phyloP scores from a whole-genome alignment of 176 grass and related monocot species.

The Leersia perrieri region DNA sequence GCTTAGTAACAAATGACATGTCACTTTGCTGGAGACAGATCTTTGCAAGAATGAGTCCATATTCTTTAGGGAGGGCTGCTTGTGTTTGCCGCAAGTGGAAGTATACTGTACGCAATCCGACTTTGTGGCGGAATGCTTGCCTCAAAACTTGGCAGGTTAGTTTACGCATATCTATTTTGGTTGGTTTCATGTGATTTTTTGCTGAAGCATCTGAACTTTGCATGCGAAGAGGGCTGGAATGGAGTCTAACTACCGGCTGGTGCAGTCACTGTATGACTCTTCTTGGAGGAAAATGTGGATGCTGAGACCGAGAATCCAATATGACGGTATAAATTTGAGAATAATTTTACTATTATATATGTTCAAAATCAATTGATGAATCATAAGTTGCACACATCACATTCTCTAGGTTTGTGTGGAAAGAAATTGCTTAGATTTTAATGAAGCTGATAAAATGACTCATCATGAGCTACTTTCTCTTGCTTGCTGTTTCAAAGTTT shows the following conservation, averaged over 20 bases:
- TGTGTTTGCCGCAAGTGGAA: slow-evolving; percentile 92
- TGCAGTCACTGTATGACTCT: slow-evolving; percentile 60
- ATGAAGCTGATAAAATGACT: neutral
- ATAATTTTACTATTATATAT: slow-evolving; percentile 17
- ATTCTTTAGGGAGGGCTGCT: slow-evolving; percentile 82
- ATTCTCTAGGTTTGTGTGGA: neutral
- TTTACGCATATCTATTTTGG: slow-evolving; percentile 8
- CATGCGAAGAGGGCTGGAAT: slow-evolving; percentile 58
- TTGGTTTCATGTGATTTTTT: slow-evolving; percentile 15
- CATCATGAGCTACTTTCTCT: neutral
- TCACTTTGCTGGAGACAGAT: slow-evolving; percentile 47
- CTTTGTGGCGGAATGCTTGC: slow-evolving; percentile 69
- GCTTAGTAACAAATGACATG: neutral
- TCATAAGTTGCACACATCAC: neutral
- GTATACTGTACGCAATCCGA: slow-evolving; percentile 83
- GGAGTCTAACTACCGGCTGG: slow-evolving; percentile 72
- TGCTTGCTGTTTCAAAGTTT: neutral
- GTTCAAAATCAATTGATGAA: neutral
- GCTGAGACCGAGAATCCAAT: slow-evolving; percentile 73
- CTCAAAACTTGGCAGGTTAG: slow-evolving; percentile 92
- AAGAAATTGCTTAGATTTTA: neutral
- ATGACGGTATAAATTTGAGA: slow-evolving; percentile 61
- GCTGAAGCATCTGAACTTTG: slow-evolving; percentile 27
- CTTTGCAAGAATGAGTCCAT: slow-evolving; percentile 74
- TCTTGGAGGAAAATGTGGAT: slow-evolving; percentile 99